These are phyloP conservation scores for Akanthomyces lecanii DNA, from an alignment of 2,329 filamentous ascomycete species.

Conservation along the genomic window DNA sequence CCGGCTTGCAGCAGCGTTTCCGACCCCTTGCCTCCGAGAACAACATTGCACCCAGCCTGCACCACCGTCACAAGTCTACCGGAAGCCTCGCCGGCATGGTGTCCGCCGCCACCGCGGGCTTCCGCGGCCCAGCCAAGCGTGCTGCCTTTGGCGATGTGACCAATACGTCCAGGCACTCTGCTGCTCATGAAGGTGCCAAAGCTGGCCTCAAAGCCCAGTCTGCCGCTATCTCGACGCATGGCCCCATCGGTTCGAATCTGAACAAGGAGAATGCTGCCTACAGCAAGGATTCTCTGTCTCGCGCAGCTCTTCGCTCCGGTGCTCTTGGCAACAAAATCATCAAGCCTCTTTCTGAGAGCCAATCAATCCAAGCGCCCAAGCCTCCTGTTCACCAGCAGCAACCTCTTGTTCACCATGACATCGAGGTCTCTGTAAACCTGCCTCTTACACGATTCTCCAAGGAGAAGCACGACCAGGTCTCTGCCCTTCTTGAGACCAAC, in stretches of 20 bases:
- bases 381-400: constrained; percentile 10
- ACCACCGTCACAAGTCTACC: constrained; percentile 80
- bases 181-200: constrained; percentile 33
- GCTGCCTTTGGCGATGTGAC: constrained; percentile 79
- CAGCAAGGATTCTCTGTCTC: constrained; percentile 21
- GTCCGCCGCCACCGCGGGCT: constrained; percentile 25
- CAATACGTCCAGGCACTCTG: constrained; percentile 52
- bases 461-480: background rate
- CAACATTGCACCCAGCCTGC: constrained; percentile 50
- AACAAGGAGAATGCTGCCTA: constrained; percentile 43
- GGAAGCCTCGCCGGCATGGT: constrained; percentile 45
- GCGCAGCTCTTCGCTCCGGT: constrained; percentile 21
- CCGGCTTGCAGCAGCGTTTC: constrained; percentile 30
- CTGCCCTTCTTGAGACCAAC: background rate
- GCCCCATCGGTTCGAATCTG: constrained; percentile 24
- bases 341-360: constrained; percentile 15
- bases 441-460: background rate
- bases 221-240: constrained; percentile 25
- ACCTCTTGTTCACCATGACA: constrained; percentile 5
- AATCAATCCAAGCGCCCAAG: constrained; percentile 4
- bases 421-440: constrained; percentile 20
- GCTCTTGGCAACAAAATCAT: constrained; percentile 18
- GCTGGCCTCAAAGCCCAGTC: constrained; percentile 28
- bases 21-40: constrained; percentile 48
- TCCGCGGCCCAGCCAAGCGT: constrained; percentile 59